Evolutionary conservation across 2,329 filamentous ascomycete genomes (phyloP).

Genomic region (Colletotrichum tanaceti): DNA sequence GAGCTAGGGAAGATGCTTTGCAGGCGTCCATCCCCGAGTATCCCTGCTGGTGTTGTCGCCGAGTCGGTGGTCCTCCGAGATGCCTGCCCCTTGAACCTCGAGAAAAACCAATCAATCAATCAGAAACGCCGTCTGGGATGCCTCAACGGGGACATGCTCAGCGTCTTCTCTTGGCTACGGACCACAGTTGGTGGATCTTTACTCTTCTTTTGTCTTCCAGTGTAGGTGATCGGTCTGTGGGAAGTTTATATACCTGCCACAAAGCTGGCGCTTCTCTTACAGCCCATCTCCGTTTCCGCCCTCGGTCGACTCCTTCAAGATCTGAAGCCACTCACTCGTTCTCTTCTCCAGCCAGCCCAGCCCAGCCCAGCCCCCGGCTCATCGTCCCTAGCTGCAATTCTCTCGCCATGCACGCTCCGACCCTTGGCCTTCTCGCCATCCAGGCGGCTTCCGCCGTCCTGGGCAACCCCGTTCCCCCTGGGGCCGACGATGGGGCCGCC

Average conservation of each 20-base stretch:
- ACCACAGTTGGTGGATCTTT: background rate
- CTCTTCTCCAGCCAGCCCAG: too few species aligned
- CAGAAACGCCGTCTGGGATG: background rate
- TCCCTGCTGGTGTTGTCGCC: background rate
- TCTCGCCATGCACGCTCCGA: constrained; percentile 15
- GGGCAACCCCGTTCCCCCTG: constrained; percentile 9
- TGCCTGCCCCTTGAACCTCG: too few species aligned
- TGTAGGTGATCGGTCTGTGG: background rate
- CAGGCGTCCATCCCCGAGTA: background rate
- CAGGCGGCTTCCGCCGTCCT: constrained; percentile 32
- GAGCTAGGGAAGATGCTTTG: background rate
- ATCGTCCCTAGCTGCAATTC: background rate
- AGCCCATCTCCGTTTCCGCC: background rate
- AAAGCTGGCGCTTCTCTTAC: background rate
- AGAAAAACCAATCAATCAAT: too few species aligned
- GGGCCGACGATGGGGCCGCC: background rate
- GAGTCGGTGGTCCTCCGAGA: constrained; percentile 8
- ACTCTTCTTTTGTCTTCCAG: too few species aligned
- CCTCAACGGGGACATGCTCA: background rate
- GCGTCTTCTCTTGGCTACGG: background rate
- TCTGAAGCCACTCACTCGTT: constrained; percentile 51
- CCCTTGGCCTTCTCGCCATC: constrained; percentile 41
- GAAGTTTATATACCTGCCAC: constrained; percentile 25
- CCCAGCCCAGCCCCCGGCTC: background rate
- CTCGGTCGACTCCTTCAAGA: constrained; percentile 45